phyloP scores from a whole-genome alignment of 2,329 filamentous ascomycete species.

The Penicillium sp. region DNA sequence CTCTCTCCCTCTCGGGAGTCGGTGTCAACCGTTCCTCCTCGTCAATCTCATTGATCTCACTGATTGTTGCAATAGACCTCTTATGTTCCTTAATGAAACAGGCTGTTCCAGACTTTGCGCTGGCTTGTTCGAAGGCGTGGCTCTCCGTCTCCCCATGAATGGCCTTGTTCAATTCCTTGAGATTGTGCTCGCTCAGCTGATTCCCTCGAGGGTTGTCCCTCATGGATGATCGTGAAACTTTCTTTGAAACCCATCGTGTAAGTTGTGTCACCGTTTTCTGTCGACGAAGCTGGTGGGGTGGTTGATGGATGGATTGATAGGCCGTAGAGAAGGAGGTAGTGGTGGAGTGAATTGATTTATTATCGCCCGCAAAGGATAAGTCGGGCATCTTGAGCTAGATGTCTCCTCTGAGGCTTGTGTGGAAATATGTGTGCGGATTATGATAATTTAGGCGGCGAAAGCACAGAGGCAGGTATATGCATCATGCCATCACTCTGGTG shows the following conservation, averaged over 20 bases:
- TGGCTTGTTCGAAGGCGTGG: not conserved
- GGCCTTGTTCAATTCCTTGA: slow-evolving; percentile 8
- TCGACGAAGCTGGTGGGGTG: slow-evolving; percentile 7
- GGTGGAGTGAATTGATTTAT: slow-evolving; percentile 14
- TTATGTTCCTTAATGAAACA: not conserved
- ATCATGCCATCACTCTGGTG: not conserved
- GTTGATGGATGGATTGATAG: slow-evolving; percentile 5
- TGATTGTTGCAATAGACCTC: not conserved
- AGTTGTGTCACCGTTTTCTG: slow-evolving; percentile 14
- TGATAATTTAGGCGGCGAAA: not conserved
- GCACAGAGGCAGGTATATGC: not conserved
- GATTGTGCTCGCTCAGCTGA: slow-evolving; percentile 16
- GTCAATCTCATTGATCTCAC: slow-evolving; percentile 2
- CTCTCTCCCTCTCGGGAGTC: slow-evolving; percentile 3
- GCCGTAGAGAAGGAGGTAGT: slow-evolving; percentile 9
- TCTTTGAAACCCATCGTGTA: slow-evolving; percentile 19
- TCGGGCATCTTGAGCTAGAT: slow-evolving; percentile 11
- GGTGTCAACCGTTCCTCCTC: not conserved
- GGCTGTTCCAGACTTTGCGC: not conserved
- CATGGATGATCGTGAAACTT: slow-evolving; percentile 14
- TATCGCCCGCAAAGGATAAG: slow-evolving; percentile 11
- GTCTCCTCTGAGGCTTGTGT: too few relatives aligned
- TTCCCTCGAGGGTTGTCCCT: not conserved
- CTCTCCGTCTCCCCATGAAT: not conserved
- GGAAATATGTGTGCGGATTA: too few relatives aligned